Base-by-base conservation (phyloP, 257 asterid species). In the Dorcoceras hygrometricum region DNA sequence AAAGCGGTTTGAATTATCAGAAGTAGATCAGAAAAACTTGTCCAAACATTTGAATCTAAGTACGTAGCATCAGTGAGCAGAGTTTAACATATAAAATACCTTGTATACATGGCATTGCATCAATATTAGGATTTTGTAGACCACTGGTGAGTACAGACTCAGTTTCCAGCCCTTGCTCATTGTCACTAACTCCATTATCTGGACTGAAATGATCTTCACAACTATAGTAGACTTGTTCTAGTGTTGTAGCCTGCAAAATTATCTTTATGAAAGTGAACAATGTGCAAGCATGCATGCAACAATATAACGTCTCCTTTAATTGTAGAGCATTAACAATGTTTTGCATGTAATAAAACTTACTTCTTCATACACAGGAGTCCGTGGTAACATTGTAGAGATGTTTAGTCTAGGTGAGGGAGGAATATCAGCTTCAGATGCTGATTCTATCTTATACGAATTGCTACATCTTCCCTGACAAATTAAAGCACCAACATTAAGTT, bases 131-230 rank as follows among this genome's bases (percentile, higher is more conserved):
- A 80, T 77, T 69, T 71, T 74, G 68, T 59, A 24, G 23, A 61
- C 36, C 57, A 56, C 68, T 56, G 74, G 63, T 57, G 54, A 46
- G 53, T 66, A 68, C 73, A 66, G 83, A 62, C 53, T 74, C 79
- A 18, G 71, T 75, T 66, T 69, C 81, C 62, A 71, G 9, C 59
- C 75, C 82, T 51, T 62, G 86, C 70, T 78, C 89, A 72, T 66
- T 67, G 62, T 73, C 75, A 70, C 62, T 54, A 68, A 67, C 81
- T 73, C 76, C 74, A 64, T 78, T 80, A 60, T 65, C 80, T 71
- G 77, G 81, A 63, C 76, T 76, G 67, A 85, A 81, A 50, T 81
- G 86, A 73, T 89, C 97, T 43, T 86, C 79, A 29, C 95, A 89
- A 73, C 85, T 89, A 60, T 87, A 87, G 80, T 80, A 89, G 69